phyloP scores from a whole-genome alignment of 768 basidiomycete genomes.

The Pilatotrama ljubarskyi region DNA sequence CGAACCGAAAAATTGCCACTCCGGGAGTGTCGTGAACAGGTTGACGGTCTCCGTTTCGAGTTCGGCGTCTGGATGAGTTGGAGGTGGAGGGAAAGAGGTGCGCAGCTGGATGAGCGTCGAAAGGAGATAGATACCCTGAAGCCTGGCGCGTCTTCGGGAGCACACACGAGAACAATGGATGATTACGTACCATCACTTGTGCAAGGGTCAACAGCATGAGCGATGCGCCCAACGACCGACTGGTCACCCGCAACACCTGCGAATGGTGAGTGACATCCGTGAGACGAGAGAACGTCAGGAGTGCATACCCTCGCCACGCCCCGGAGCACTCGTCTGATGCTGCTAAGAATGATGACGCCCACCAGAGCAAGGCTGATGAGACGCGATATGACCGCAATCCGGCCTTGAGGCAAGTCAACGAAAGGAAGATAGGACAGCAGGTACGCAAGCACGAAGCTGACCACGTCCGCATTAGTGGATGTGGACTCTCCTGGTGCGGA shows the following conservation, averaged over 20 bases:
- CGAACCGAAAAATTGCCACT: conserved; percentile 70
- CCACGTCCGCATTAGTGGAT: conserved; percentile 34
- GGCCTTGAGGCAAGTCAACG: conserved; percentile 33
- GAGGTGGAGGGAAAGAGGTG: conserved; percentile 72
- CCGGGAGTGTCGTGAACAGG: conserved; percentile 71
- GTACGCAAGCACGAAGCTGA: conserved; percentile 44
- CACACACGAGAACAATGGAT: not conserved
- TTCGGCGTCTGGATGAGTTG: conserved; percentile 26
- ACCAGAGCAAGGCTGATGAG: conserved; percentile 70
- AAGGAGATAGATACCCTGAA: conserved; percentile 78
- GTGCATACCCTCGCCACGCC: conserved; percentile 60
- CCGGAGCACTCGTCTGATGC: conserved; percentile 66
- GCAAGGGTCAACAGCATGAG: conserved; percentile 76
- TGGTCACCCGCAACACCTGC: conserved; percentile 63
- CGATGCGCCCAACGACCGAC: conserved; percentile 68
- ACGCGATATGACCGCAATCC: conserved; percentile 45
- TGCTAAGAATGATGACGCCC: conserved; percentile 74
- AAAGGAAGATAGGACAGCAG: conserved; percentile 41
- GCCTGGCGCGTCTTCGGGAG: not conserved
- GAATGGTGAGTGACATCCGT: not conserved
- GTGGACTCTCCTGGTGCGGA: conserved; percentile 6
- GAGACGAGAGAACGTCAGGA: not conserved
- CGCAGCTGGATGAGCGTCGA: conserved; percentile 83
- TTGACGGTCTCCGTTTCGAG: conserved; percentile 37
- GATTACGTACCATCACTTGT: conserved; percentile 71